Evolutionary conservation across 768 basidiomycete species (phyloP), one percentile per base, ranked within the genome.

Genomic region (Xerocomellus chrysenteron): DNA sequence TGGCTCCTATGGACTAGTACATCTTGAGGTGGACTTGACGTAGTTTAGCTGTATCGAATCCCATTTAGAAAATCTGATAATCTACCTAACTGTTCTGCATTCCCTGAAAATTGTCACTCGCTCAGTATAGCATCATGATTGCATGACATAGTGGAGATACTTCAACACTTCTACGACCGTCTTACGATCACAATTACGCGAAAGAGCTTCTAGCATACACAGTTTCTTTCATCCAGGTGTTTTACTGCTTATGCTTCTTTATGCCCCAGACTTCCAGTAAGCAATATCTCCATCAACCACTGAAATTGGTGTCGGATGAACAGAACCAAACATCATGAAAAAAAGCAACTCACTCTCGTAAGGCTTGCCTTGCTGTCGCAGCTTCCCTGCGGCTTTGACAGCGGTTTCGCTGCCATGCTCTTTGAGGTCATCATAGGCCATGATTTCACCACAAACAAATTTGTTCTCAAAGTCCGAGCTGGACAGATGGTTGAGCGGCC

Each of bases 401-500:
- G 90, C 85, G 8, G 83, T 60, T 77, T 99, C 97, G 58, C 88
- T 89, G 12, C 94, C 95, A 63, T 94, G 78, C 73, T 97, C 94
- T 66, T 88, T 88, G 57, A 99, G 78, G 73, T 98, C 97, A 0
- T 86, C 85, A 66, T 86, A 97, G 1, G 85, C 68, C 94, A 98
- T 96, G 70, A 98, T 96, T 75, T 98, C 96, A 73, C 94, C 94
- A 60, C 94, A 97, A 24, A 98, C 90, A 64, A 97, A 97, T 75
- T 97, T 95, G 74, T 96, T 92, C 78, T 98, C 94, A 69, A 98
- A 98, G 75, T 98, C 95, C 50, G 92, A 88, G 80, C 90, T 92
- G 57, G 36, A 49, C 40, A 19, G 9, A 41, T 21, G 19, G 40
- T 40, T 52, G 19, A 59, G 55, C 13, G 30, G 5, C 24, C 24